Percentiles rank a stretch among this genome's conserved stretches.
Conservation (phyloP, 306 rosid genomes). For the Herpetospermum pedunculosum region DNA sequence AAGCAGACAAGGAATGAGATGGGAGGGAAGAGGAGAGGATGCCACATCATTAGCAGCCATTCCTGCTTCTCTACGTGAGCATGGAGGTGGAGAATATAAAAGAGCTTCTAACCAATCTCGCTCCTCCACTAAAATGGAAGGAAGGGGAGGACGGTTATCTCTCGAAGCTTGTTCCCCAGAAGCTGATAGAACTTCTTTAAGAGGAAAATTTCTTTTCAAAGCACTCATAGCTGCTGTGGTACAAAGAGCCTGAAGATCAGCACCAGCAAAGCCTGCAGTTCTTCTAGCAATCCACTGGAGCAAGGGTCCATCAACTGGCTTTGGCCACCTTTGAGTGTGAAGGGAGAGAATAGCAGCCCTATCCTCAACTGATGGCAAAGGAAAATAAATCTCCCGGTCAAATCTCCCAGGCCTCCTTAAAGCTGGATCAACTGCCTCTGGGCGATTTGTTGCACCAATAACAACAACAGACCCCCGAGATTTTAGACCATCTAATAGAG, state of each 20-base stretch:
- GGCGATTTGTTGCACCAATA: conserved; percentile 97
- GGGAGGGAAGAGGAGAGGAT: conserved; percentile 73
- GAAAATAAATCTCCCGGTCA: conserved; percentile 93
- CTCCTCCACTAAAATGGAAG: conserved; percentile 86
- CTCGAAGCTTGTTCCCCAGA: conserved; percentile 44
- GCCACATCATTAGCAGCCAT: conserved; percentile 79
- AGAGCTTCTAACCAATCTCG: conserved; percentile 96
- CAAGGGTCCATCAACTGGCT: conserved; percentile 61
- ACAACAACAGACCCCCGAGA: conserved; percentile 96
- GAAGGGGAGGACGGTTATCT: conserved; percentile 51
- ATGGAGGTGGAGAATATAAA: conserved; percentile 60
- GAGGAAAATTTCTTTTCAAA: conserved; percentile 89
- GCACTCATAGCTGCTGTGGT: conserved; percentile 89
- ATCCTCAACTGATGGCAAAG: conserved; percentile 78
- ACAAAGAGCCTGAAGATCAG: conserved; percentile 98
- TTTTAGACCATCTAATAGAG: conserved; percentile 90
- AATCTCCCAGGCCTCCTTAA: conserved; percentile 95
- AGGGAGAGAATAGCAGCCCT: conserved; percentile 93
- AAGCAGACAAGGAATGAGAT: conserved; percentile 71
- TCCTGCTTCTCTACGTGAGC: conserved; percentile 92
- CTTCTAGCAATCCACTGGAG: conserved; percentile 73
- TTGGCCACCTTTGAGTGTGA: conserved; percentile 95
- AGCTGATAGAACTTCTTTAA: conserved; percentile 58
- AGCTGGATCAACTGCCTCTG: conserved; percentile 95
- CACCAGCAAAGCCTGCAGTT: conserved; percentile 95